Base-by-base conservation (phyloP, 176 grass and related monocot species). In the Aegilops sharonensis region DNA sequence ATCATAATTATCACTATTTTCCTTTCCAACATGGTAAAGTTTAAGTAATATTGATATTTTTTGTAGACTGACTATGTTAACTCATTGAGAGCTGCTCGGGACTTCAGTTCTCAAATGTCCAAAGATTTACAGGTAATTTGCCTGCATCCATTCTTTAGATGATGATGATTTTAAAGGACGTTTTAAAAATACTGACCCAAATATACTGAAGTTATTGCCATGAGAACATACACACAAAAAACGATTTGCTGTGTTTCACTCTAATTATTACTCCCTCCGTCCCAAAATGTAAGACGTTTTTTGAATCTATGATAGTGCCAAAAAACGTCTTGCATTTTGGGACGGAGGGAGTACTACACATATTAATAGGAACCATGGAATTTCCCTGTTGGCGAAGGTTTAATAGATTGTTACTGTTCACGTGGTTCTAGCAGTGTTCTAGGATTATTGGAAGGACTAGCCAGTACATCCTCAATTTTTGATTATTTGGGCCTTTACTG, bases 31-130 rank as follows among this genome's bases (percentile, higher is more conserved):
- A 67, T 59, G 77, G 15, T 57, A 87, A 50, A 62, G 54, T 80
- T 61, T 74, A 90, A 89, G 8, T 64, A 64, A 35, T 75, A 23
- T 68, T 82, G 32, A 21, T 76, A 31, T 78, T 13, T 80, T 76
- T 85, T 87, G 30, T 83, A 99, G 97, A 91, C 50, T 86, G 97
- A 99, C 63, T 99, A 94, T 90, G 97, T 99, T 81, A 91, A 96
- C 87, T 94, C 97, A 85, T 87, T 99, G 97, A 92, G 73, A 90
- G 90, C 97, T 91, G 90, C 92, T 57, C 81, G 88, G 81, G 92
- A 99, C 67, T 99, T 99, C 85, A 99, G 94, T 88, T 90, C 90
- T 72, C 94, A 87, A 91, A 85, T 96, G 74, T 99, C 97, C 47
- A 69, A 87, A 85, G 88, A 86, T 82, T 91, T 99, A 77, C 92